phyloP scores from a whole-genome alignment of 768 basidiomycete species.

The Leucocoprinus sp. region DNA sequence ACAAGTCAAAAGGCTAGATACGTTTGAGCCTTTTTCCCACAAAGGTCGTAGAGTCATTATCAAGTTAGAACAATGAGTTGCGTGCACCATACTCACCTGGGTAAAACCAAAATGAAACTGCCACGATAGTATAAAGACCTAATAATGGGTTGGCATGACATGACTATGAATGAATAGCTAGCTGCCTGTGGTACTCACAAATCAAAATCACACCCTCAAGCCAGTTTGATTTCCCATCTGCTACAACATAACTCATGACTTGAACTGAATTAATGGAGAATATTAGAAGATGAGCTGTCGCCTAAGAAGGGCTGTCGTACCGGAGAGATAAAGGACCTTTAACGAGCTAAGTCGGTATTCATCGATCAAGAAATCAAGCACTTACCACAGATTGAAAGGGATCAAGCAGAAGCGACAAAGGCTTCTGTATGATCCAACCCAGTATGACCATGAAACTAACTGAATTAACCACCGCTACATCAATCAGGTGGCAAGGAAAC shows the following conservation, averaged over 20 bases:
- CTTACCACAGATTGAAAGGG: slow-evolving; percentile 65
- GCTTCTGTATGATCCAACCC: slow-evolving; percentile 76
- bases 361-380: slow-evolving; percentile 9
- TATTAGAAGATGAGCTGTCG: not conserved
- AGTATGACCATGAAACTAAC: slow-evolving; percentile 64
- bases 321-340: slow-evolving; percentile 41
- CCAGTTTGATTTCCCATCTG: slow-evolving; percentile 87
- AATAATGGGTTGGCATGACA: not conserved
- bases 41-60: not conserved
- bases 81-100: slow-evolving; percentile 26
- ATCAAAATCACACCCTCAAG: slow-evolving; percentile 83
- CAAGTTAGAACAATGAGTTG: not conserved
- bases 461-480: not conserved
- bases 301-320: slow-evolving; percentile 18
- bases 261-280: slow-evolving; percentile 36
- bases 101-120: slow-evolving; percentile 67
- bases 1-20: slow-evolving; percentile 8
- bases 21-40: slow-evolving; percentile 17
- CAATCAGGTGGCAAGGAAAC: not conserved
- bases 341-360: not conserved
- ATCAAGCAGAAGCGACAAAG: slow-evolving; percentile 77
- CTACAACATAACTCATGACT: slow-evolving; percentile 79
- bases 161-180: too few species aligned
- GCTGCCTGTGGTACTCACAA: slow-evolving; percentile 28
- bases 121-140: slow-evolving; percentile 68